Conservation (phyloP, 2,329 filamentous ascomycete species). For the Sclerotinia subarctica region DNA sequence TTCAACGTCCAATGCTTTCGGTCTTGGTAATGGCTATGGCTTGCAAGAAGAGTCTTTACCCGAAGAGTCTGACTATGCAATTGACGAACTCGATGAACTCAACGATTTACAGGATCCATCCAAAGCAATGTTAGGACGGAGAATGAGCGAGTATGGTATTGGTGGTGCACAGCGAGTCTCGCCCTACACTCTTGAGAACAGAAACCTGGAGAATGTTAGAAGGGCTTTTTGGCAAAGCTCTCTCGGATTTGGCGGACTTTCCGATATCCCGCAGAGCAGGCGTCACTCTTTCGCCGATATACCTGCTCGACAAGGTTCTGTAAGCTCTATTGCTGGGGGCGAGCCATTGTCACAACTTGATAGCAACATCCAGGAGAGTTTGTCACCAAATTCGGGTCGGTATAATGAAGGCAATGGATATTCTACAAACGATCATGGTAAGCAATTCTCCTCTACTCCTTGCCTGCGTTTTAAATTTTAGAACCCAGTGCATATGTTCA, state of each 20-base stretch:
- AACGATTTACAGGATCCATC: conserved; percentile 46
- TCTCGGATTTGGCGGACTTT: conserved; percentile 59
- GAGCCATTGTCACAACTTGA: conserved; percentile 47
- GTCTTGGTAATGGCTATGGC: conserved; percentile 55
- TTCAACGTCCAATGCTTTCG: conserved; percentile 52
- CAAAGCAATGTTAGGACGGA: conserved; percentile 35
- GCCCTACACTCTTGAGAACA: conserved; percentile 51
- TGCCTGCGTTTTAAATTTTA: background rate
- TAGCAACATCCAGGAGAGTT: conserved; percentile 31
- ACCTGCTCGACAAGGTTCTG: conserved; percentile 61
- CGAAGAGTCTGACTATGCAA: conserved; percentile 68
- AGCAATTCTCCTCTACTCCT: conserved; percentile 23
- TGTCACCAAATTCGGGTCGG: conserved; percentile 34
- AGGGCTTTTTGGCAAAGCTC: conserved; percentile 70
- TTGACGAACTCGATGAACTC: conserved; percentile 66
- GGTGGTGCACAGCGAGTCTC: conserved; percentile 35
- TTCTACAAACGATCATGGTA: conserved; percentile 39
- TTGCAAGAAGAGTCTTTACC: conserved; percentile 59
- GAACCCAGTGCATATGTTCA: conserved; percentile 18
- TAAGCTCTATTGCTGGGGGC: conserved; percentile 53
- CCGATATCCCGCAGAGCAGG: conserved; percentile 67
- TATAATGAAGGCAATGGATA: conserved; percentile 36
- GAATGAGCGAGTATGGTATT: conserved; percentile 41
- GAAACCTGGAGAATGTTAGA: conserved; percentile 63
- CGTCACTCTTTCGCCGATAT: conserved; percentile 77